These are phyloP conservation scores for Gossypium herbaceum DNA, from an alignment of 345 rosid species.

Conservation along the genomic window DNA sequence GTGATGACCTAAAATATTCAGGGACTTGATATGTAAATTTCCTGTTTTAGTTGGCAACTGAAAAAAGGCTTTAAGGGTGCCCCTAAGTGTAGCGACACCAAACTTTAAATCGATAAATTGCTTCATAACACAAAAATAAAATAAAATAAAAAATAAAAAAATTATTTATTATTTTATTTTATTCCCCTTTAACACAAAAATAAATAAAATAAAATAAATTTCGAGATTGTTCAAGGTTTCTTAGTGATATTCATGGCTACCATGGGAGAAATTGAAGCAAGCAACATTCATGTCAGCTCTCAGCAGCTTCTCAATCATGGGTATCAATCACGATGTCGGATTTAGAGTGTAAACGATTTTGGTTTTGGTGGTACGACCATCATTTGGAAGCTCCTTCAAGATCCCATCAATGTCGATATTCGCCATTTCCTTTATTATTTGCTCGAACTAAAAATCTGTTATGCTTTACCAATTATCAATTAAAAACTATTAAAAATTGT, in stretches of 20 bases:
- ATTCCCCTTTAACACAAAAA: no score
- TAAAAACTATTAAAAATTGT: background rate
- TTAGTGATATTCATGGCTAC: slow-evolving; percentile 87
- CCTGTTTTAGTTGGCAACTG: no score
- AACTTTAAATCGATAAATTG: no score
- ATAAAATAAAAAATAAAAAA: no score
- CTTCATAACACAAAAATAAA: no score
- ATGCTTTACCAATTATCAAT: background rate
- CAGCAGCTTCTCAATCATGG: slow-evolving; percentile 83
- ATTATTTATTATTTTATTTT: no score
- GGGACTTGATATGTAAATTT: no score
- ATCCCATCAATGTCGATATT: slow-evolving; percentile 84
- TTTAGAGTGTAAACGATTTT: slow-evolving; percentile 92
- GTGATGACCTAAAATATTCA: no score
- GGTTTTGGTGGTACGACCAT: slow-evolving; percentile 66
- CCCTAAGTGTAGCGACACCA: no score
- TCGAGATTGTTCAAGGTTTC: slow-evolving; percentile 72
- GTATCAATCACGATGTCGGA: slow-evolving; percentile 75
- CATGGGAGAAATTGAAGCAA: slow-evolving; percentile 97
- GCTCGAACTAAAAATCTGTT: background rate
- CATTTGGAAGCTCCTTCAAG: slow-evolving; percentile 50
- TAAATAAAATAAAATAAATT: no score
- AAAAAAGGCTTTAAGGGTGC: no score
- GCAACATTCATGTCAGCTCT: slow-evolving; percentile 94
- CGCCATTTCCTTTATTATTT: slow-evolving; percentile 42